Evolutionary conservation across 2,329 filamentous ascomycete species (phyloP).

Genomic region (Geosmithia morbida): DNA sequence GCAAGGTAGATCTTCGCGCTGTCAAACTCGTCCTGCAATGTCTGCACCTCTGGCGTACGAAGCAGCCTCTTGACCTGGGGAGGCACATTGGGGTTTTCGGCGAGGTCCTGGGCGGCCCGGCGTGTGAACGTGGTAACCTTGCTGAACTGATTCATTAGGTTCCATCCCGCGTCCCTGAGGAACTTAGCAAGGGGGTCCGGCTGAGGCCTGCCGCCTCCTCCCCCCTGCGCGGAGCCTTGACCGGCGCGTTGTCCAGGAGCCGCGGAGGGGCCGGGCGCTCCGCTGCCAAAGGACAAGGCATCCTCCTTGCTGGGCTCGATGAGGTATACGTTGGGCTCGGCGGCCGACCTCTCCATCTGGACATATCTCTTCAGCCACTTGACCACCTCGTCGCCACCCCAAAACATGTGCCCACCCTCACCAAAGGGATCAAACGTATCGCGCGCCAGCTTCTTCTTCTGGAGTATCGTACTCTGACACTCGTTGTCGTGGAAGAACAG

Average conservation of each 20-base stretch:
- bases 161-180: conserved; percentile 92
- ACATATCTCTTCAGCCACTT: conserved; percentile 82
- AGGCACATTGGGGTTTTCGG: conserved; percentile 82
- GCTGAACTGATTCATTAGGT: conserved; percentile 88
- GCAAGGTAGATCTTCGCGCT: conserved; percentile 89
- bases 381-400: conserved; percentile 92
- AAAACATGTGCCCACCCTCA: conserved; percentile 77
- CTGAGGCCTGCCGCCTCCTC: conserved; percentile 25
- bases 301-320: conserved; percentile 81
- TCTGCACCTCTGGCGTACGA: conserved; percentile 87
- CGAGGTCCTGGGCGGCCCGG: conserved; percentile 78
- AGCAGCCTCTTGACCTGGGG: conserved; percentile 76
- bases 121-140: conserved; percentile 94
- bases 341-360: conserved; percentile 65
- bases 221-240: background rate
- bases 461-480: conserved; percentile 87
- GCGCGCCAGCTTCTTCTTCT: conserved; percentile 72
- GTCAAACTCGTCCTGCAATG: conserved; percentile 91
- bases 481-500: conserved; percentile 97
- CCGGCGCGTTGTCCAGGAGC: too few relatives aligned
- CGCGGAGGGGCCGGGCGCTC: conserved; percentile 8
- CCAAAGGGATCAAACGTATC: conserved; percentile 88
- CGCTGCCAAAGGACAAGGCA: conserved; percentile 61
- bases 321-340: conserved; percentile 83
- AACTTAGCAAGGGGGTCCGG: conserved; percentile 94